Evolutionary conservation across 2,329 filamentous ascomycete genomes (phyloP), one percentile per base, ranked within the genome.

Genomic region (Teratosphaeria zuluensis): DNA sequence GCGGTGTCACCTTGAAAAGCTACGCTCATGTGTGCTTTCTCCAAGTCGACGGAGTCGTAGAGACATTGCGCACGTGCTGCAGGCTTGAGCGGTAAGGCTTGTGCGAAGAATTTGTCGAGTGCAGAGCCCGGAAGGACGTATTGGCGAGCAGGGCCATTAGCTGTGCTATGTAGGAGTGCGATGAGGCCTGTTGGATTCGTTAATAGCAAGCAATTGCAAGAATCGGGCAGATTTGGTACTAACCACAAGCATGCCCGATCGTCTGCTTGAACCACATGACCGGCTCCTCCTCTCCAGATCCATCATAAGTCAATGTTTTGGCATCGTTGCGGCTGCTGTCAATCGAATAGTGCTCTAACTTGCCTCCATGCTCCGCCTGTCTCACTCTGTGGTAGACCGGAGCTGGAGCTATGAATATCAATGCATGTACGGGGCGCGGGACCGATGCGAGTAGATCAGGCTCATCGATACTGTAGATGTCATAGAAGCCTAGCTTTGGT

Each of bases 341-440:
- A 19, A 48, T 8, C 6, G 42, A 48, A n/a, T 2, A 8, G 4
- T 21, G n/a, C 4, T 19, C 5, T 48, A n/a, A 19, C 9, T 19
- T 19, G 42, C 16, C 42, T 4, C 42, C n/a, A 21, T 21, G 42
- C n/a, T 55, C 54, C 19, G 28, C 54, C 16, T 42, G 54, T 32
- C 54, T 31, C 28, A 21, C 21, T 42, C 2, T 28, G 28, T 38
- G 30, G 30, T 55, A 55, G 14, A 21, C 33, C 7, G 16, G 21
- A 63, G 95, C 82, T 64, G 94, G 92, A 74, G 96, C 96, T 64
- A 97, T 91, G 66, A 97, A 87, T 33, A 97, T 85, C 16, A 97
- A 84, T 5, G 92, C 92, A 64, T 91, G 82, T 1, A 90, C 89
- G 2, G 94, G 94, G 1, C 92, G 89, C 0, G 94, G 92, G 46